phyloP scores from a whole-genome alignment of 225 moss, liverwort and hornwort genomes.

The Climacium dendroides region DNA sequence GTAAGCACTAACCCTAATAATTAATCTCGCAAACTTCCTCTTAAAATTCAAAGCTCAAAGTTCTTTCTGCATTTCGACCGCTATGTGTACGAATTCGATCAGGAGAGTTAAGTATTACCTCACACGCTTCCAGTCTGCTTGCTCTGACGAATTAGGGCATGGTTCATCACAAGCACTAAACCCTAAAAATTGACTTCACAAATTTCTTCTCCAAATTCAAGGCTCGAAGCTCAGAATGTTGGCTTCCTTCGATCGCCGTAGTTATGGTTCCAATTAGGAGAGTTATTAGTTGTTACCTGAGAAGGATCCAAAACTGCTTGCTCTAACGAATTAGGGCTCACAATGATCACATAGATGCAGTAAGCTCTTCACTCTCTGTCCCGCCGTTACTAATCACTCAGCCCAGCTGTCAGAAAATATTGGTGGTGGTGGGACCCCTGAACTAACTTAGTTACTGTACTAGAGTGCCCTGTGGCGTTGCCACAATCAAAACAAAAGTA shows the following conservation, averaged over 20 bases:
- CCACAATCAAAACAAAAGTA: too few species aligned
- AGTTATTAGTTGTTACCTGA: too few species aligned
- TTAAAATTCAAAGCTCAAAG: not conserved
- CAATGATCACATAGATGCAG: too few species aligned
- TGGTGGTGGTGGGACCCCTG: not conserved
- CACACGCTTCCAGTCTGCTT: not conserved
- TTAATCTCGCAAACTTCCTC: not conserved
- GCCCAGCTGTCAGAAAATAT: not conserved
- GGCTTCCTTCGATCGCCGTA: too few species aligned
- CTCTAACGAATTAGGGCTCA: too few species aligned
- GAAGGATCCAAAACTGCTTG: too few species aligned
- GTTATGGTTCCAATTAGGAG: too few species aligned
- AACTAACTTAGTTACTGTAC: not conserved
- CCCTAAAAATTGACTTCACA: not conserved
- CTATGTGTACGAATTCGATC: too few species aligned
- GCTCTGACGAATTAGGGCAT: not conserved
- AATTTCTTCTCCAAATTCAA: not conserved
- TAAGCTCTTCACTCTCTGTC: too few species aligned
- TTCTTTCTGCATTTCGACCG: not conserved
- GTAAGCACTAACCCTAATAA: not conserved
- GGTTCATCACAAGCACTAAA: not conserved
- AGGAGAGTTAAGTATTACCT: not conserved
- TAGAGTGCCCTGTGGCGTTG: too few species aligned
- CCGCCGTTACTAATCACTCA: not conserved
- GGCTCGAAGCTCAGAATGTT: too few species aligned